Evolutionary conservation across 768 basidiomycete species (phyloP), one percentile per base, ranked within the genome.

Genomic region (Xerocomus potaroensis): DNA sequence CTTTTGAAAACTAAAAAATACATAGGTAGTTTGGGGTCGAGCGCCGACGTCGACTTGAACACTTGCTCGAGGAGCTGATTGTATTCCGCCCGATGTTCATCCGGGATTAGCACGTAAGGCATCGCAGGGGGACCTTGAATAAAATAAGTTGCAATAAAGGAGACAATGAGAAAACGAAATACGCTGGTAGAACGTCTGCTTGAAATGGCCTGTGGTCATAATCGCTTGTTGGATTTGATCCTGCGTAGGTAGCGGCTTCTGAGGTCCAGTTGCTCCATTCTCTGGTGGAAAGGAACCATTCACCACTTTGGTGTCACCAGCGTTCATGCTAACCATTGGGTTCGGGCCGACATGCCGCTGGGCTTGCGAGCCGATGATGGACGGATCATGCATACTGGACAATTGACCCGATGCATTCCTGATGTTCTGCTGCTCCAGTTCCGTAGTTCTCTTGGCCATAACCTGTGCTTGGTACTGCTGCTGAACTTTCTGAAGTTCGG

Each of bases 41-140:
- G 62, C 0, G 84, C 81, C 11, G 39, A 36, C 32, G 71, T 69
- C 41, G 69, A 58, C 41, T 72, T 77, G 57, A 61, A 61, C 14
- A 81, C 57, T 29, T 74, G 69, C 40, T 83, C 80, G 23, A 86
- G 66, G 5, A 75, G 33, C 19, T 59, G 56, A 43, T 71, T 74
- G 53, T 76, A 87, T 44, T 80, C 80, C 34, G 67, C 47, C 35
- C 77, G 72, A 47, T 80, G 80, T 2, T 80, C 78, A 8, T 73
- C 67, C 5, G 80, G 71, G 22, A 86, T 55, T 15, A 73, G 71
- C 15, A 69, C 57, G 8, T 54, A 39, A 8, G 56, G 42, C 59
- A 74, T 70, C 36, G 54, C 60, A 7, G 58, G 62, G 33, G 72
- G 59, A 23, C 59, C 77, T 77, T 45, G 14, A 44, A 32, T 23